phyloP scores from a whole-genome alignment of 2,329 filamentous ascomycete species.

The Aspergillus arachidicola region DNA sequence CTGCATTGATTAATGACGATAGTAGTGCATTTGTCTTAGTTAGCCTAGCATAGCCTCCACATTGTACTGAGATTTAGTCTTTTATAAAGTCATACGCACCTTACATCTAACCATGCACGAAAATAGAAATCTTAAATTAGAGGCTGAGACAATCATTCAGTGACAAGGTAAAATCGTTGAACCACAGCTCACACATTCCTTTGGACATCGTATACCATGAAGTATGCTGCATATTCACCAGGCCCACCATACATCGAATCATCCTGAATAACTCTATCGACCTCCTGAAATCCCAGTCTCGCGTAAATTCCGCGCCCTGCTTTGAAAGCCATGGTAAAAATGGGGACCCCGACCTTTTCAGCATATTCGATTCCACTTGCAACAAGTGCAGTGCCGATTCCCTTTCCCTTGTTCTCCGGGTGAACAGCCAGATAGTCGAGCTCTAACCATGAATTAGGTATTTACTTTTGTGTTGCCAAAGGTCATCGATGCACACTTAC shows the following conservation, averaged over 20 bases:
- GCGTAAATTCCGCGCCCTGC: background rate
- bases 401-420: background rate
- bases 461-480: too few species aligned
- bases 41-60: background rate
- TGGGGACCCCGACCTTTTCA: background rate
- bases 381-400: background rate
- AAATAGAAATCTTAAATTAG: background rate
- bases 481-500: background rate
- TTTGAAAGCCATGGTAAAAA: background rate
- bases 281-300: background rate
- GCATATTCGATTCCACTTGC: background rate
- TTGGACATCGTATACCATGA: background rate
- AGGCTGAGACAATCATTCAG: background rate
- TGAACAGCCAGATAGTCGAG: slow-evolving; percentile 1
- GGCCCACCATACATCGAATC: background rate
- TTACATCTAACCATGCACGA: background rate
- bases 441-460: background rate
- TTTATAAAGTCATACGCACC: background rate
- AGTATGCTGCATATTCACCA: slow-evolving; percentile 1
- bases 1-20: background rate
- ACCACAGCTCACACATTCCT: background rate
- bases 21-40: too few species aligned
- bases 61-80: background rate
- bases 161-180: background rate
- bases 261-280: background rate